Percentiles rank a stretch among this genome's conserved stretches.
phyloP scores from a whole-genome alignment of 306 rosid species.

The Albizia julibrissin region DNA sequence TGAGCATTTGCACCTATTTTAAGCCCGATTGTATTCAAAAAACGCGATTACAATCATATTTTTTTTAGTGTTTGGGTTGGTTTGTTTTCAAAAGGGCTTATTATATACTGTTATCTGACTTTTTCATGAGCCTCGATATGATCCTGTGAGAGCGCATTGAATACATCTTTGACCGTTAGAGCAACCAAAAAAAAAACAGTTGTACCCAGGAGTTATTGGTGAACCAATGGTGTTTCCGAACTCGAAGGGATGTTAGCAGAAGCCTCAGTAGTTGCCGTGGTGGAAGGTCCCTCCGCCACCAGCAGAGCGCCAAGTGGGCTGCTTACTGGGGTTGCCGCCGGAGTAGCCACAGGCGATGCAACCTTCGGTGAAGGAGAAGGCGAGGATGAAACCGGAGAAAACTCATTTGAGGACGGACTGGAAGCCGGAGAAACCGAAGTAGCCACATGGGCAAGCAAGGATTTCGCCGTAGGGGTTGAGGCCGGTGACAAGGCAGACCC shows the following conservation, averaged over 20 bases:
- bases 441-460: conserved; percentile 34
- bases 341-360: conserved; percentile 31
- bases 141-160: too few species aligned
- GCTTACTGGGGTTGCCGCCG: conserved; percentile 39
- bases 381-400: conserved; percentile 48
- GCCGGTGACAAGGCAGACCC: conserved; percentile 34
- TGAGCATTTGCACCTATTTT: too few species aligned
- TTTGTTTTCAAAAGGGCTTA: too few species aligned
- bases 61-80: too few species aligned
- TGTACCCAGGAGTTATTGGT: too few species aligned
- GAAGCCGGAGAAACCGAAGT: conserved; percentile 44
- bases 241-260: conserved; percentile 52
- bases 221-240: conserved; percentile 54
- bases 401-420: conserved; percentile 45
- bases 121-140: too few species aligned
- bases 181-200: too few species aligned
- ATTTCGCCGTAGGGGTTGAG: conserved; percentile 27
- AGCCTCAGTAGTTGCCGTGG: conserved; percentile 45
- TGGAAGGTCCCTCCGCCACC: conserved; percentile 52
- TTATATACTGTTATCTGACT: too few species aligned
- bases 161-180: too few species aligned
- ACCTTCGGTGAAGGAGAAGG: conserved; percentile 40
- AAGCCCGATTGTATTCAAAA: too few species aligned
- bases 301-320: conserved; percentile 49
- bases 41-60: too few species aligned